Percentiles rank a stretch among this genome's conserved stretches.
Evolutionary conservation across 23 red algal genomes (phyloP).

Genomic region (Gracilaria domingensis): DNA sequence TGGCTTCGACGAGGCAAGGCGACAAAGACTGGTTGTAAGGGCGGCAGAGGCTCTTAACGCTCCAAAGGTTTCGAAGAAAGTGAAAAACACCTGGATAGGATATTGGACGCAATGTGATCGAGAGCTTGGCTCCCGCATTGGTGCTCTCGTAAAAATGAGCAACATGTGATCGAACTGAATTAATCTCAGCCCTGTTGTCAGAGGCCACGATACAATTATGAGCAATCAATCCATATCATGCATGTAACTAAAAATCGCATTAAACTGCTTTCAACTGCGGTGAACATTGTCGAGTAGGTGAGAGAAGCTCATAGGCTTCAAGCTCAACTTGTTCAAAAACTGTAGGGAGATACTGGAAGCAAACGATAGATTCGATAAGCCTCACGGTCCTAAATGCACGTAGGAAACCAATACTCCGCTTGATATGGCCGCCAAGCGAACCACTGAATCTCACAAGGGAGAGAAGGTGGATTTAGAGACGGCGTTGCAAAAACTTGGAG

Average conservation of each 20-base stretch:
- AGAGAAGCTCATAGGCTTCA: neutral
- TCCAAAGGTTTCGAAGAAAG: constrained; percentile 73
- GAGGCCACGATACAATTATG: neutral
- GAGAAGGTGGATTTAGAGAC: constrained; percentile 6
- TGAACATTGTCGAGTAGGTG: no score
- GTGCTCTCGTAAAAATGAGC: constrained; percentile 82
- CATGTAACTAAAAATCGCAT: neutral
- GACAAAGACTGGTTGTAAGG: constrained; percentile 83
- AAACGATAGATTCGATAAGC: neutral
- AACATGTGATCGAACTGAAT: constrained; percentile 49
- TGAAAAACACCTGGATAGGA: constrained; percentile 84
- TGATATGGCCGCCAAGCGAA: constrained; percentile 71
- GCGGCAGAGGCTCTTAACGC: constrained; percentile 84
- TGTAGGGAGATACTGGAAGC: constrained; percentile 14
- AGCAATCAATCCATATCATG: neutral
- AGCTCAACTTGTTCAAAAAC: neutral
- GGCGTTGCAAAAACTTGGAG: neutral
- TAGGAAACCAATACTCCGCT: neutral
- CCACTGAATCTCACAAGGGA: constrained; percentile 38
- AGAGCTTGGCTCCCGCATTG: constrained; percentile 72
- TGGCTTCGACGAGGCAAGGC: constrained; percentile 83
- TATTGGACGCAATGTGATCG: constrained; percentile 94
- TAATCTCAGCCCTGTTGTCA: neutral
- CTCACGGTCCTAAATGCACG: neutral
- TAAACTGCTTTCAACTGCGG: neutral